Base-by-base conservation (phyloP, 164 flowering plant genomes). In the Magnolia officinalis region DNA sequence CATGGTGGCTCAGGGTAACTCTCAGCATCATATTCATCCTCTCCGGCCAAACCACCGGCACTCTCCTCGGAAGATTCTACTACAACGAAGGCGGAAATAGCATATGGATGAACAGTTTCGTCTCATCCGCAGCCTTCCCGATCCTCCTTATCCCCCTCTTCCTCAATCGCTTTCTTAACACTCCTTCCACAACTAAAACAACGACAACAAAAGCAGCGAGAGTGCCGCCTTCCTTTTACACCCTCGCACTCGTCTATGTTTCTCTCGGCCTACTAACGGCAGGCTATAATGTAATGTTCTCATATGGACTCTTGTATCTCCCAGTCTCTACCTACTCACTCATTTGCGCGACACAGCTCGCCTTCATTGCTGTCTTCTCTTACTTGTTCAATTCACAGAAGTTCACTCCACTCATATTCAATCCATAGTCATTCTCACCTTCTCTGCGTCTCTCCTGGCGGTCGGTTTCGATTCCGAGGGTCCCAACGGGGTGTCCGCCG, bases 321-420 rank as follows among this genome's bases (percentile, higher is more conserved):
- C 82, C 87, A 1, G 87, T 80, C 37, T 85, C 87, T 13, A 85
- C 87, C 2, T 85, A 81, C 74, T 79, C 87, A 13, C 81, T 84
- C 51, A 49, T 84, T 10, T 82, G 85, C 68, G 81, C 82, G 10
- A 74, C 82, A 50, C 85, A 82, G 67, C 78, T 85, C 77, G 84
- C 78, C 31, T 85, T 81, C 63, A 85, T 79, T 55, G 83, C 78
- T 0, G 45, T 81, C 75, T 81, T 82, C 50, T 80, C 87, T 20
- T 85, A 63, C 83, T 80, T 81, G 69, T 61, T 85, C 24, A 85
- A 85, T 69, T 72, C 84, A 4, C 86, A 85, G 50, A 82, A 82
- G 37, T 76, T 85, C 77, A 85, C 83, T 19, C 65, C 79, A 37
- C 75, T 79, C 50, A 75, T 85, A 20, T 20, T 83, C 14, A 85